Base-by-base conservation (phyloP, 495 filamentous ascomycete genomes). In the Tetracladium setigerum region DNA sequence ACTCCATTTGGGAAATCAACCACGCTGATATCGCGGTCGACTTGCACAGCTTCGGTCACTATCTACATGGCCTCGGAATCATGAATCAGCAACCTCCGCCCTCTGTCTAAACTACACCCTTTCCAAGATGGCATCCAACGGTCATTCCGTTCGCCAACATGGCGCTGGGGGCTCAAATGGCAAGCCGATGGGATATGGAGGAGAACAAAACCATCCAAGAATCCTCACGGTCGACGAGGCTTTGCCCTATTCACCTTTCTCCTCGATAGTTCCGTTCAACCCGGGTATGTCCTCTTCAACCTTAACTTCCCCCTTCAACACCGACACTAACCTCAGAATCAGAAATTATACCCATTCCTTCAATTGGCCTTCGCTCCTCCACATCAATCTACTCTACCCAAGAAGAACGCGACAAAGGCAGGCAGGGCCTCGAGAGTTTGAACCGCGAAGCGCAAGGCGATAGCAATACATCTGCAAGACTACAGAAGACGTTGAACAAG, bases 201-300 rank as follows among this genome's bases (percentile, higher is more conserved):
- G 31, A 7, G 22, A 24, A 9, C 18, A 19, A 17, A 42, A 13
- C 14, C 39, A 41, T 22, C 67, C 71, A 0, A 49, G 38, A 19
- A 38, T 54, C 10, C 69, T 76, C 52, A 66, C 65, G 1, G 81
- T 97, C 11, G 80, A 87, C 47, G 87, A 97, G 58, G 91, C 91
- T 9, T 69, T 99, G 36, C 87, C 88, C 31, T 95, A 84, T 65
- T 91, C 94, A 13, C 90, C 92, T 2, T 83, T 96, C 63, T 88
- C 86, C 17, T 94, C 88, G 17, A 80, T 95, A 45, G 77, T 90
- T 41, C 83, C 94, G 4, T 95, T 96, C 66, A 81, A 82, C 50
- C 72, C 91, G 50, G 83, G 92, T 95, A 70, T 47, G 58, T 16
- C 15, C 19, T n/a, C 33, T 16, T 35, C 27, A 47, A n/a, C 49